Percentiles rank a stretch among this genome's conserved stretches.
These are phyloP conservation scores for Lentinula raphanica DNA, from an alignment of 768 basidiomycete species.

Conservation along the genomic window DNA sequence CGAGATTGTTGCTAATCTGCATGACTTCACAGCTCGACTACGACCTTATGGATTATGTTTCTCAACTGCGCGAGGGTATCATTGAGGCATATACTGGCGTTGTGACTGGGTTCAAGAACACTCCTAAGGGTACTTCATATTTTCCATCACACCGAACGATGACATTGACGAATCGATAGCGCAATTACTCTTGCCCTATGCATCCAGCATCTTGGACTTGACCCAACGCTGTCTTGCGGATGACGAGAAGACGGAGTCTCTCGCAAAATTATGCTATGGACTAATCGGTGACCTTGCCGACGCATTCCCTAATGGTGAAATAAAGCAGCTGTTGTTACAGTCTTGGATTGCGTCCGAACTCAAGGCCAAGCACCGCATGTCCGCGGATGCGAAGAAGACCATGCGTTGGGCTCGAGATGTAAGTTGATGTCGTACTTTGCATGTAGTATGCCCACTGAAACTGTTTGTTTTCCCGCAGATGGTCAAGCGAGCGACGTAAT, in stretches of 20 bases:
- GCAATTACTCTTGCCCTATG: conserved; percentile 61
- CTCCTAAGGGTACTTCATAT: conserved; percentile 54
- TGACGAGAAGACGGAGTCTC: conserved; percentile 78
- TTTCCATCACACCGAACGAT: neutral
- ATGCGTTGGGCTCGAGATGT: conserved; percentile 94
- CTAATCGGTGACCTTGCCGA: conserved; percentile 93
- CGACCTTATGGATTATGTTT: conserved; percentile 90
- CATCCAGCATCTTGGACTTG: conserved; percentile 72
- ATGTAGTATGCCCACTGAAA: neutral
- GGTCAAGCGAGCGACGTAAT: conserved; percentile 76
- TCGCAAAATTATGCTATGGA: conserved; percentile 73
- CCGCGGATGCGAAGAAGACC: conserved; percentile 78
- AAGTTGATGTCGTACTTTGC: conserved; percentile 16
- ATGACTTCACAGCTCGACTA: conserved; percentile 57
- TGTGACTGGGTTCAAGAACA: conserved; percentile 84
- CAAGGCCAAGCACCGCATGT: conserved; percentile 68
- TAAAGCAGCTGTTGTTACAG: conserved; percentile 72
- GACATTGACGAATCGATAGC: conserved; percentile 23
- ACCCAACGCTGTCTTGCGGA: conserved; percentile 71
- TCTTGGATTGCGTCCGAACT: conserved; percentile 78
- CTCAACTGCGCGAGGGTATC: conserved; percentile 87
- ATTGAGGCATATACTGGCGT: conserved; percentile 96
- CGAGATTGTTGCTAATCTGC: neutral
- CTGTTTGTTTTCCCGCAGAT: conserved; percentile 38
- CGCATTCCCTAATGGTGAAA: conserved; percentile 72